Percentiles rank a stretch among this genome's conserved stretches.
These are phyloP conservation scores for Boletus patriciae DNA, from an alignment of 768 basidiomycete species.

Conservation along the genomic window DNA sequence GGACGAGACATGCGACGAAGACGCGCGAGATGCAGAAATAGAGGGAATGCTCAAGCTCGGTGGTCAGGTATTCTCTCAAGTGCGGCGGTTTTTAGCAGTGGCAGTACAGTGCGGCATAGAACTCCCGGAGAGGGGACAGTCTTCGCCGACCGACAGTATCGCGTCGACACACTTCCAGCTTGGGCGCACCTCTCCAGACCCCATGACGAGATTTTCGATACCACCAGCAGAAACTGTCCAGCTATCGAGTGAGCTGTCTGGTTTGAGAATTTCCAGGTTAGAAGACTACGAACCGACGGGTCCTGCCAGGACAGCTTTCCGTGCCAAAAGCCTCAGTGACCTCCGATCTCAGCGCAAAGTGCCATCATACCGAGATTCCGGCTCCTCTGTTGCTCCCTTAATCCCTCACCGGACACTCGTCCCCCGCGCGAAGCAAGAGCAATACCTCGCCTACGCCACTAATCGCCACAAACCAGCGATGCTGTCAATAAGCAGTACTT, in stretches of 20 bases:
- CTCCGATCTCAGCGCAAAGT: constrained; percentile 38
- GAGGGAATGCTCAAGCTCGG: constrained; percentile 79
- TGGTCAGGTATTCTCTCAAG: constrained; percentile 76
- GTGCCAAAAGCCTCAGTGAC: constrained; percentile 56
- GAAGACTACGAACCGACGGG: constrained; percentile 21
- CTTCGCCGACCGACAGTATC: constrained; percentile 23
- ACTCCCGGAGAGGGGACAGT: constrained; percentile 53
- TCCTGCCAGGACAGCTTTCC: constrained; percentile 36
- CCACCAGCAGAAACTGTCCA: constrained; percentile 3
- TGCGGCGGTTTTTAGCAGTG: constrained; percentile 75
- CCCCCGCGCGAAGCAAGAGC: constrained; percentile 38
- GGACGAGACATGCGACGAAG: constrained; percentile 45
- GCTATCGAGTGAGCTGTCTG: constrained; percentile 13
- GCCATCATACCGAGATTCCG: constrained; percentile 38
- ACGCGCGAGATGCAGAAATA: constrained; percentile 54
- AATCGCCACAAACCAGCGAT: constrained; percentile 45
- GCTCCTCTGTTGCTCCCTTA: constrained; percentile 36
- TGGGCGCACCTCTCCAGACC: constrained; percentile 18
- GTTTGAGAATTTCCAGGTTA: constrained; percentile 36
- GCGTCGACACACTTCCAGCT: constrained; percentile 15
- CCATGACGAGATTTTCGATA: constrained; percentile 12
- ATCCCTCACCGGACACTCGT: constrained; percentile 33
- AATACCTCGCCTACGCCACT: constrained; percentile 37
- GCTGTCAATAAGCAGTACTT: constrained; percentile 66
- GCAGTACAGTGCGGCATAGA: constrained; percentile 74